A percentile compares a stretch with the other conserved stretches of the same genome.
Conservation (phyloP, 129 eudicot species). For the Tagetes erecta region DNA sequence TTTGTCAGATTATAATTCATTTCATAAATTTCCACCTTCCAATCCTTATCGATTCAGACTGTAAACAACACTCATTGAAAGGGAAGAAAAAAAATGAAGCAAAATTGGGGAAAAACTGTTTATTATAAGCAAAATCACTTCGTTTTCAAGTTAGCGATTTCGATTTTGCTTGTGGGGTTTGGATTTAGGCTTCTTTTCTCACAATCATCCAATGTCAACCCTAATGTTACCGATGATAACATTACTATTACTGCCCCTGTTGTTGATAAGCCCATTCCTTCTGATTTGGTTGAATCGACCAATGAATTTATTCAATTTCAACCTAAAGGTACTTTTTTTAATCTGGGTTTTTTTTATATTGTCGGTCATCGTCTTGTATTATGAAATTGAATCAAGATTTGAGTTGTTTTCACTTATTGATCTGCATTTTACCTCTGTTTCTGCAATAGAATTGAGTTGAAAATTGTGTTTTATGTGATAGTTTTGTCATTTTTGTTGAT, state of each 20-base stretch:
- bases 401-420: slow-evolving; percentile 1
- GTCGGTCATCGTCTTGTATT: not conserved
- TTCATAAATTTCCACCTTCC: slow-evolving; percentile 15
- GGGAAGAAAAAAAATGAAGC: slow-evolving; percentile 37
- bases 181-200: slow-evolving; percentile 54
- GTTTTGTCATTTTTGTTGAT: not conserved
- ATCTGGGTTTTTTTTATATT: not conserved
- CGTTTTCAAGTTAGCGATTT: slow-evolving; percentile 54
- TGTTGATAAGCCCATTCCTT: slow-evolving; percentile 27
- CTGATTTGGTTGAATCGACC: slow-evolving; percentile 25
- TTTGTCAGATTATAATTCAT: slow-evolving; percentile 20
- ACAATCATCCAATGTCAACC: slow-evolving; percentile 44
- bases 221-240: slow-evolving; percentile 31
- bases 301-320: slow-evolving; percentile 29
- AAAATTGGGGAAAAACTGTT: slow-evolving; percentile 43
- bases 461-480: slow-evolving; percentile 14
- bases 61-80: slow-evolving; percentile 16
- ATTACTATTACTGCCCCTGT: slow-evolving; percentile 31
- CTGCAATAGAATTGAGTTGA: not conserved
- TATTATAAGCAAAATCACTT: slow-evolving; percentile 51
- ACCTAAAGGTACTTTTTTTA: slow-evolving; percentile 35
- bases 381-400: slow-evolving; percentile 19
- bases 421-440: slow-evolving; percentile 22
- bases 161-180: slow-evolving; percentile 59
- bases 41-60: slow-evolving; percentile 17